Conservation (phyloP, 2,329 filamentous ascomycete species). For the Ascomycota sp. region DNA sequence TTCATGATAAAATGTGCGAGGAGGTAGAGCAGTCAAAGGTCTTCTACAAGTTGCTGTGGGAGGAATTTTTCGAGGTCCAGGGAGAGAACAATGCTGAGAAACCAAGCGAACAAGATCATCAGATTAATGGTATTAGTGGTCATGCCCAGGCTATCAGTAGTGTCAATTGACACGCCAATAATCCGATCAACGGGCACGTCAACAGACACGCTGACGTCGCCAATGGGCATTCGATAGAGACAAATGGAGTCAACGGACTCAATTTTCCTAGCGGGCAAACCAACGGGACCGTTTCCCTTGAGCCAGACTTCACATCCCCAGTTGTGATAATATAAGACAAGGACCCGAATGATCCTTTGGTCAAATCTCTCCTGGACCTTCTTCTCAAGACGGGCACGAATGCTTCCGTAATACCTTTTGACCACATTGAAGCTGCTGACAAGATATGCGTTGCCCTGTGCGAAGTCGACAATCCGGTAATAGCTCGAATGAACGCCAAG, state of each 20-base stretch:
- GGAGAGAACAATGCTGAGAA: too few species aligned
- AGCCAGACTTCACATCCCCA: slow-evolving; percentile 1
- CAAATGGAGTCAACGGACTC: neutral
- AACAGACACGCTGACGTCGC: neutral
- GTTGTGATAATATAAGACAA: slow-evolving; percentile 9
- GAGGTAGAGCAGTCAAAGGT: slow-evolving; percentile 8
- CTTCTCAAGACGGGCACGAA: slow-evolving; percentile 5
- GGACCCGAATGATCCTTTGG: slow-evolving; percentile 4
- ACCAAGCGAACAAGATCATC: too few species aligned
- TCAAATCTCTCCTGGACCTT: slow-evolving; percentile 5
- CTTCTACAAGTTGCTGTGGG: slow-evolving; percentile 26
- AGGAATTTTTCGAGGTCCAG: slow-evolving; percentile 9
- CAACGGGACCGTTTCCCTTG: neutral
- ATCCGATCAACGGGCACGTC: neutral
- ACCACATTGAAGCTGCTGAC: slow-evolving; percentile 3
- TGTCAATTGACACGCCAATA: slow-evolving; percentile 1
- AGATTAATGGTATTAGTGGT: neutral
- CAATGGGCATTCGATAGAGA: neutral
- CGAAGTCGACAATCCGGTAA: slow-evolving; percentile 22
- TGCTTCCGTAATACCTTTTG: slow-evolving; percentile 5
- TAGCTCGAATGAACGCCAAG: slow-evolving; percentile 16
- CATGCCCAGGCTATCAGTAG: slow-evolving; percentile 1
- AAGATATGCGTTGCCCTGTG: slow-evolving; percentile 18
- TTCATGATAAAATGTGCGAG: slow-evolving; percentile 13
- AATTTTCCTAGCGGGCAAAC: too few species aligned